These are phyloP conservation scores for Gnomoniopsis smithogilvyi DNA, from an alignment of 2,329 filamentous ascomycete species.

Conservation along the genomic window DNA sequence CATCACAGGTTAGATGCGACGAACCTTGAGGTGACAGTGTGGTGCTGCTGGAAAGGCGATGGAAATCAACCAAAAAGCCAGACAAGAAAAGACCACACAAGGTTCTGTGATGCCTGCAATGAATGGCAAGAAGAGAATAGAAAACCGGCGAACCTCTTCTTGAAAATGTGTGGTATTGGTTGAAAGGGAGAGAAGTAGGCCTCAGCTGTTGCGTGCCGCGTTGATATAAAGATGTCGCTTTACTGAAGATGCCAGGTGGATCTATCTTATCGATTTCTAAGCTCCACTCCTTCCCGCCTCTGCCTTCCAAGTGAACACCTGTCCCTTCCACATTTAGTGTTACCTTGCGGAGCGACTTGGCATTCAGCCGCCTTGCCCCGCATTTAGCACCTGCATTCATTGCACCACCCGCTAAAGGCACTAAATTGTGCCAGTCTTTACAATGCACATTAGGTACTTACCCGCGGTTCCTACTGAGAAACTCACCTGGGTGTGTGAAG, in stretches of 20 bases:
- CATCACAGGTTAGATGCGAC: neutral
- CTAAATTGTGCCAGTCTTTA: neutral
- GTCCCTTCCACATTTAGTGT: conserved; percentile 2
- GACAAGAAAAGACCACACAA: neutral
- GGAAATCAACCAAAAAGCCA: neutral
- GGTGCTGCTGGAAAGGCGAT: neutral
- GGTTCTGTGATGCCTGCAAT: conserved; percentile 6
- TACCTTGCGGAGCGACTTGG: neutral
- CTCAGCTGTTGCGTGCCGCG: neutral
- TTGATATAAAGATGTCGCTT: neutral
- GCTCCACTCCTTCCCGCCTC: neutral
- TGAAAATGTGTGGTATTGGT: neutral
- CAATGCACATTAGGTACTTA: neutral
- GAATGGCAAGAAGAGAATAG: conserved; percentile 11
- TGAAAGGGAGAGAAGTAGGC: neutral
- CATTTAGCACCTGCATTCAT: neutral
- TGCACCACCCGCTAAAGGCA: too few relatives aligned
- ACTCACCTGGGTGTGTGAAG: neutral
- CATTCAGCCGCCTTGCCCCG: neutral
- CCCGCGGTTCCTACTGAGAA: too few relatives aligned
- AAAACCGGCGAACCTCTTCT: conserved; percentile 1
- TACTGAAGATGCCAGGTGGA: conserved; percentile 7
- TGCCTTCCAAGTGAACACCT: conserved; percentile 4
- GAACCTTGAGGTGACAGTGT: conserved; percentile 7
- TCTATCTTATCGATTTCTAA: conserved; percentile 10